A percentile compares a stretch with the other conserved stretches of the same genome.
phyloP scores from a whole-genome alignment of 129 eudicot species.

The Artemisia annua region DNA sequence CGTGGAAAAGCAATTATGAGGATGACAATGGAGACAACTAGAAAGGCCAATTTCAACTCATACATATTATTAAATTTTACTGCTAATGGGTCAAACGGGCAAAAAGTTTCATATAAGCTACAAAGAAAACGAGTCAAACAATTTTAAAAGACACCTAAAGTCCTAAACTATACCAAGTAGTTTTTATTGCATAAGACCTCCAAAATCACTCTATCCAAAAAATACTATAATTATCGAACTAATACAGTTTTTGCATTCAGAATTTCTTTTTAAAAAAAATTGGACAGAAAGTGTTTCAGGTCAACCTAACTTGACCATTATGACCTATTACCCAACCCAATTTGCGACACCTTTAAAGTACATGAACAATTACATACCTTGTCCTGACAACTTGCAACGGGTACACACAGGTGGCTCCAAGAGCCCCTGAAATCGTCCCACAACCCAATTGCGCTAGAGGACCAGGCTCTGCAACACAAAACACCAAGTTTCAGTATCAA shows the following conservation, averaged over 20 bases:
- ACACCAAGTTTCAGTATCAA: conserved; percentile 2
- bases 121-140: background rate
- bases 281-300: background rate
- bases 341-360: conserved; percentile 3
- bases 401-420: conserved; percentile 96
- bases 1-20: too few species aligned
- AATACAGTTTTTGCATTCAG: background rate
- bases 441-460: conserved; percentile 90
- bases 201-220: background rate
- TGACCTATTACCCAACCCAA: background rate
- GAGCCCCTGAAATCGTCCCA: conserved; percentile 92
- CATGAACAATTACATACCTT: conserved; percentile 70
- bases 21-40: too few species aligned
- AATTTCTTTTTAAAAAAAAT: too few species aligned
- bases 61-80: too few species aligned
- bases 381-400: conserved; percentile 97
- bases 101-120: too few species aligned
- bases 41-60: too few species aligned
- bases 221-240: background rate
- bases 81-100: too few species aligned
- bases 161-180: too few species aligned
- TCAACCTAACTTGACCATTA: background rate
- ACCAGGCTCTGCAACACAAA: conserved; percentile 62
- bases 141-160: background rate
- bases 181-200: background rate